Evolutionary conservation across 2,329 filamentous ascomycete genomes (phyloP), one percentile per base, ranked within the genome.

Genomic region (Didymella pomorum): DNA sequence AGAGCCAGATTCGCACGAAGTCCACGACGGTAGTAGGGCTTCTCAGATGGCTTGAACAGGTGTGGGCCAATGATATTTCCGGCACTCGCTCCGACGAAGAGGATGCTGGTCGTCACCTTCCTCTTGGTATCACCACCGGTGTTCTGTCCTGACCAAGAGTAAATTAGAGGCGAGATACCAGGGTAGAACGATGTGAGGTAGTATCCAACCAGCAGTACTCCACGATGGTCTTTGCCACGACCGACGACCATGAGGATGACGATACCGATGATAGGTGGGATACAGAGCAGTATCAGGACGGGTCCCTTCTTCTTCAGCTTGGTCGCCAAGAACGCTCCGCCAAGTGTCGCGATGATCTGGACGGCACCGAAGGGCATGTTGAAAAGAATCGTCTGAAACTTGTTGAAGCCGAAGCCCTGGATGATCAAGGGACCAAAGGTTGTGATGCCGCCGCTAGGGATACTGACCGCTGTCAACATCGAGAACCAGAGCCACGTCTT

Each of bases 41-140:
- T 83, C 65, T 89, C 86, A 2, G 81, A 81, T 0, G 85, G 83
- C 4, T 83, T 87, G 71, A 88, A 90, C 0, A 90, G 78, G 45
- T 87, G 82, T 0, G 88, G 88, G 0, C 87, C 88, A 21, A 89
- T 78, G 33, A 90, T 85, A 64, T 91, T 90, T 6, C 88, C 88
- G 1, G 83, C 83, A 50, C 84, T 88, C 58, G 87, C 84, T 4
- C 87, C 86, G 45, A 90, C 82, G 66, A 90, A 88, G 1, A 90
- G 78, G 7, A 89, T 79, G 12, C 83, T 87, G 0, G 87, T 89
- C 0, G 84, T 88, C 10, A 84, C 83, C 68, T 89, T 90, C 62
- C 86, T 85, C 75, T 91, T 91, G 0, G 88, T 90, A 68, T 90
- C 87, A 1, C 88, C 88, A 0, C 84, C 88, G 0, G 88, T 88